A percentile compares a stretch with the other conserved stretches of the same genome.
Evolutionary conservation across 345 rosid genomes (phyloP).

Genomic region (Euphorbia peplus): DNA sequence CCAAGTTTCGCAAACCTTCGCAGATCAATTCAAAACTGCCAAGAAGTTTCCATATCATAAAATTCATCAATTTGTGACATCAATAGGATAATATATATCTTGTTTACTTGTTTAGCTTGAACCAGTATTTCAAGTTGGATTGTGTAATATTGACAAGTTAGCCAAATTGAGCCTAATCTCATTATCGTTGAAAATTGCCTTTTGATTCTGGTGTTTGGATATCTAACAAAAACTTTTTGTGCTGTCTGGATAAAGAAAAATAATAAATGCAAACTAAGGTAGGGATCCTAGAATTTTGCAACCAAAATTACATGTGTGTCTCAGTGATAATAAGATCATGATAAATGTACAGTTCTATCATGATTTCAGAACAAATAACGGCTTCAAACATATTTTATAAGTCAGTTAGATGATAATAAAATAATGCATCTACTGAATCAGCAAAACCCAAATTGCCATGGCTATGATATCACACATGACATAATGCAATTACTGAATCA

Average conservation of each 20-base stretch:
- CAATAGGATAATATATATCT: too few species aligned
- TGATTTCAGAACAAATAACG: not conserved
- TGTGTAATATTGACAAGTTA: not conserved
- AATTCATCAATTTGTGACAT: too few species aligned
- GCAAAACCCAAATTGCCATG: not conserved
- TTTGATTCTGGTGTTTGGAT: not conserved
- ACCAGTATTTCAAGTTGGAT: not conserved
- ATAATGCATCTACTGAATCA: not conserved
- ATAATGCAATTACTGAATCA: not conserved
- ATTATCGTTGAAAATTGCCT: not conserved
- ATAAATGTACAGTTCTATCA: not conserved
- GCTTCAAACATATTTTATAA: not conserved
- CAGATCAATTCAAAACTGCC: constrained; percentile 58
- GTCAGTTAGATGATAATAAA: not conserved
- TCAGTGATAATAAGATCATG: too few species aligned
- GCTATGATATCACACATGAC: not conserved
- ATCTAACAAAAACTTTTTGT: too few species aligned
- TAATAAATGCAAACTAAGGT: too few species aligned
- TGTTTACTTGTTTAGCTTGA: too few species aligned
- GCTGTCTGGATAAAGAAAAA: too few species aligned
- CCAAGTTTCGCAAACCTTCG: constrained; percentile 63
- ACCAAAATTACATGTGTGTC: too few species aligned
- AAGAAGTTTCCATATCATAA: constrained; percentile 14
- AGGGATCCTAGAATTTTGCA: too few species aligned
- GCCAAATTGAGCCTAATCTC: not conserved